Conservation (phyloP, 441 rosid species). For the Pelargonium fulgidum region DNA sequence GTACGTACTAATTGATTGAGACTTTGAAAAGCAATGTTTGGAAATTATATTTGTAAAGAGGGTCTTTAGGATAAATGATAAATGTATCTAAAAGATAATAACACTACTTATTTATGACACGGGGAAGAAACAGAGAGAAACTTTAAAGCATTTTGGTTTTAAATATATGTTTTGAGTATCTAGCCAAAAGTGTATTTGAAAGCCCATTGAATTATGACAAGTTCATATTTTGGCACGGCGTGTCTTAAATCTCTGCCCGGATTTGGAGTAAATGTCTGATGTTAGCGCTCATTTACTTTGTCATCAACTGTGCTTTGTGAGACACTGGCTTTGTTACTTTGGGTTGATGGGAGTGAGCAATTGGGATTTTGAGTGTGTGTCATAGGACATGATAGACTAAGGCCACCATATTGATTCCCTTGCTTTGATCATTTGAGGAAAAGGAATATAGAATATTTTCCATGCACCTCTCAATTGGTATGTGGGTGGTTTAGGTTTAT, state of each 20-base stretch:
- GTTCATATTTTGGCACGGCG: neutral
- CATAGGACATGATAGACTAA: neutral
- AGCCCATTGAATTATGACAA: neutral
- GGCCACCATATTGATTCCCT: neutral
- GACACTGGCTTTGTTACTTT: too few relatives aligned
- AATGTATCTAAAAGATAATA: neutral
- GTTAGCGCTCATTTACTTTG: neutral
- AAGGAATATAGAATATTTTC: neutral
- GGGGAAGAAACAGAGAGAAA: neutral
- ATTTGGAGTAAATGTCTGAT: neutral
- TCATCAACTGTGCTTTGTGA: neutral
- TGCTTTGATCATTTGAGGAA: constrained; percentile 1
- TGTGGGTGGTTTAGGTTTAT: too few relatives aligned
- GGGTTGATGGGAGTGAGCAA: too few relatives aligned
- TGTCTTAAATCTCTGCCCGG: neutral
- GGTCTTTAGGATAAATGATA: neutral
- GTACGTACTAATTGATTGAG: neutral
- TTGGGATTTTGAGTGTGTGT: neutral
- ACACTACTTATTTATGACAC: neutral
- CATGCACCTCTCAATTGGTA: neutral
- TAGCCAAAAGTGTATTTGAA: neutral
- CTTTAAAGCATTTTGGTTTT: neutral
- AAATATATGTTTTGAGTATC: neutral
- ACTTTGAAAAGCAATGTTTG: neutral
- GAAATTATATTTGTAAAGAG: neutral